Conservation (phyloP, 352 stramenopile genomes). For the Phytopythium sindhum region DNA sequence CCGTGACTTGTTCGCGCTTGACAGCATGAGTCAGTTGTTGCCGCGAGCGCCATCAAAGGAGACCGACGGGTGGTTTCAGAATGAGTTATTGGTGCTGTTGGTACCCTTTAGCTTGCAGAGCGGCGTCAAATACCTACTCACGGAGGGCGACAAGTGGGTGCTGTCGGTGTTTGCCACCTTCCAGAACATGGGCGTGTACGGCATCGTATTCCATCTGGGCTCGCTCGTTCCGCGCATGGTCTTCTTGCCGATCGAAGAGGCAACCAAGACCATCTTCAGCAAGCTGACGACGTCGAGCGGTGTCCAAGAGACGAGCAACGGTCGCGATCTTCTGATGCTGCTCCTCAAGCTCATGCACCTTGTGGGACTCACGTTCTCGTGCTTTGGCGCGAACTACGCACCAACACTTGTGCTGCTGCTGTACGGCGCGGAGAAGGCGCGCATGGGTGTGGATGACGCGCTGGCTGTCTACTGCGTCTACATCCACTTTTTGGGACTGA, state of each 20-base stretch:
- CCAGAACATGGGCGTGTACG: constrained; percentile 96
- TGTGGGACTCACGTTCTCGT: constrained; percentile 80
- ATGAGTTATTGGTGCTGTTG: constrained; percentile 54
- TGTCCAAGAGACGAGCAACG: constrained; percentile 14
- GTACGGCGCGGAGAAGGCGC: constrained; percentile 70
- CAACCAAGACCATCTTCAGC: constrained; percentile 93
- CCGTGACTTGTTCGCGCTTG: constrained; percentile 35
- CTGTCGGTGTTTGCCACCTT: constrained; percentile 87
- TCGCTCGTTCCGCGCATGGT: constrained; percentile 94
- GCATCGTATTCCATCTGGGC: constrained; percentile 93
- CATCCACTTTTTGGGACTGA: constrained; percentile 93
- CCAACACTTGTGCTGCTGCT: constrained; percentile 77
- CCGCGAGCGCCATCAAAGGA: constrained; percentile 15
- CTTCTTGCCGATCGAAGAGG: constrained; percentile 96
- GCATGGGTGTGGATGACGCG: constrained; percentile 44
- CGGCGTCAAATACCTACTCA: constrained; percentile 96
- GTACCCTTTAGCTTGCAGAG: constrained; percentile 89
- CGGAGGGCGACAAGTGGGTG: constrained; percentile 96
- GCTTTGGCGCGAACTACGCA: constrained; percentile 82
- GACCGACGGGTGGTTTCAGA: constrained; percentile 37
- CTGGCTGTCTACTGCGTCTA: constrained; percentile 91
- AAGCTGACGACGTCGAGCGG: constrained; percentile 58
- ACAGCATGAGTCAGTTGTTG: constrained; percentile 49
- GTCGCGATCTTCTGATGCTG: constrained; percentile 53
- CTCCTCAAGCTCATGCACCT: constrained; percentile 85